A percentile compares a stretch with the other conserved stretches of the same genome.
Conservation (phyloP, 257 asterid genomes). For the Nicotiana benthamiana region DNA sequence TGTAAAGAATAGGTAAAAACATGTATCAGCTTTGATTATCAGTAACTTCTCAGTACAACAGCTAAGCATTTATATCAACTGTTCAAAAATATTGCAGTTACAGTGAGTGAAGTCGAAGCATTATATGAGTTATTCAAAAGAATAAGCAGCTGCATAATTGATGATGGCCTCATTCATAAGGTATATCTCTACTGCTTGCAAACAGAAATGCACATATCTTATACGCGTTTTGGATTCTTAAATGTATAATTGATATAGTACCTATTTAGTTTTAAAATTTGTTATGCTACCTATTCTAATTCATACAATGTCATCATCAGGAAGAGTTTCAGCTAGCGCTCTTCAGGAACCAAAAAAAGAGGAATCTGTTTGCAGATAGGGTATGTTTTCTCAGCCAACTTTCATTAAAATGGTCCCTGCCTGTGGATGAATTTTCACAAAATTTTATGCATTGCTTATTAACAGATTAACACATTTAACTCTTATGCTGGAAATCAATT, state of each 20-base stretch:
- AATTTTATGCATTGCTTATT: not conserved
- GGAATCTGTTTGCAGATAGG: conserved; percentile 20
- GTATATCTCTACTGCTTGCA: not conserved
- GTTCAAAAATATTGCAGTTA: conserved; percentile 16
- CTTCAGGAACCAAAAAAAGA: conserved; percentile 8
- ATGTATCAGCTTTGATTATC: not conserved
- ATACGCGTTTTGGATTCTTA: not conserved
- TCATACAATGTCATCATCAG: not conserved
- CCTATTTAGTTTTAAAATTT: not conserved
- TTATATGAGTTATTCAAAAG: conserved; percentile 19
- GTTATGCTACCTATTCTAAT: not conserved
- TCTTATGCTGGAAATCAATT: not conserved
- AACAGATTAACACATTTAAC: not conserved
- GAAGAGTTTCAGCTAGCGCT: conserved; percentile 25
- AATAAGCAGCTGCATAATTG: conserved; percentile 16
- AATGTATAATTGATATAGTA: not conserved
- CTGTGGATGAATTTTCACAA: not conserved
- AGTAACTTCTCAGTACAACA: not conserved
- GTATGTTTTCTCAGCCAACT: not conserved
- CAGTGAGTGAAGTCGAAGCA: conserved; percentile 23
- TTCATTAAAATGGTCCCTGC: not conserved
- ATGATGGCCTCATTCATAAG: conserved; percentile 23
- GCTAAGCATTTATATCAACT: not conserved
- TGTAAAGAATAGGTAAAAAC: not conserved
- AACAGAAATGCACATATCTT: not conserved